Evolutionary conservation across 2,329 filamentous ascomycete species (phyloP), one percentile per base, ranked within the genome.

Genomic region (Trichoderma polysporum): DNA sequence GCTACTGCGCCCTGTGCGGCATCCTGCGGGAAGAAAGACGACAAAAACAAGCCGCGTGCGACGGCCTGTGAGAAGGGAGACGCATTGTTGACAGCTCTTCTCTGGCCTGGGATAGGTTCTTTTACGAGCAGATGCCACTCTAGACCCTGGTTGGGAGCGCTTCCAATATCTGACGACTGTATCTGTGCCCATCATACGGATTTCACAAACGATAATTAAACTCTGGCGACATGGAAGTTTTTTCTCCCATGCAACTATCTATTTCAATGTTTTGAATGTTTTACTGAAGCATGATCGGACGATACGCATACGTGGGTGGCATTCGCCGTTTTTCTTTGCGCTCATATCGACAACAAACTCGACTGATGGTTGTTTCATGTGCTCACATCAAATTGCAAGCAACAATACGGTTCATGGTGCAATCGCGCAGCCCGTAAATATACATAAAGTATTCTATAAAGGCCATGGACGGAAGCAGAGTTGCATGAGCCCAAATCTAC

Each of bases 41-140:
- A 50, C 53, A 45, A 35, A 49, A 50, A 33, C 53, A 54, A 39
- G 31, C 60, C 54, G 31, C 31, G 66, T 68, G 60, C 45, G 27
- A 68, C 66, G 12, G 41, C n/a, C 60, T 33, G 37, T 54, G 60
- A 27, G 27, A 47, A 45, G 49, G 50, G 49, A 27, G 45, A 31
- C 45, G 31, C 56, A 37, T 31, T 50, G 31, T 25, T 56, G 19
- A 54, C 22, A 4, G 29, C 49, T 22, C 29, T 41, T 22, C 12
- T 45, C 49, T 27, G 49, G n/a, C 37, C n/a, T 41, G 35, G 27
- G 35, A 54, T 54, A 45, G 60, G 49, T 25, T 54, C 27, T 22
- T 41, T 63, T 54, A 54, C 49, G 50, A 52, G 27, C 50, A 45
- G 35, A 63, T 63, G 37, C 37, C 25, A 63, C 37, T 37, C 50